Percentiles rank a stretch among this genome's conserved stretches.
Evolutionary conservation across 2,329 filamentous ascomycete genomes (phyloP).

Genomic region (Talaromyces amestolkiae): DNA sequence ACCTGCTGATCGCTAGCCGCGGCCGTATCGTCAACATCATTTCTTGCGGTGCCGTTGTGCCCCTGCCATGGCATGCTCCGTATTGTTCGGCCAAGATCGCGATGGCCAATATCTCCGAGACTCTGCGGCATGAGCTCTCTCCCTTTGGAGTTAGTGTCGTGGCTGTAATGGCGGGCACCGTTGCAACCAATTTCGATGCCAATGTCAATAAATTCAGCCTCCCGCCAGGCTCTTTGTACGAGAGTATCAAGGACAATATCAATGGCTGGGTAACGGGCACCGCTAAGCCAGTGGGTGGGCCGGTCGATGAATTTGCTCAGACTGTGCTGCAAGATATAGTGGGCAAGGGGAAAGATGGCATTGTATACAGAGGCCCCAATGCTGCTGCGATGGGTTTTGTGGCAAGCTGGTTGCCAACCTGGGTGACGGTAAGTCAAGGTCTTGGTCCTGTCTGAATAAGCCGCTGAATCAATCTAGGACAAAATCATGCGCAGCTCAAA

Average conservation of each 20-base stretch:
- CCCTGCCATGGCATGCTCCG: slow-evolving; percentile 27
- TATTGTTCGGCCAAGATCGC: slow-evolving; percentile 14
- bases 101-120: slow-evolving; percentile 9
- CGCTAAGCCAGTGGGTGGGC: slow-evolving; percentile 16
- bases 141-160: slow-evolving; percentile 15
- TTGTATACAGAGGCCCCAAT: slow-evolving; percentile 18
- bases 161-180: slow-evolving; percentile 1
- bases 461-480: neutral
- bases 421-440: slow-evolving; percentile 19
- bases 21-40: slow-evolving; percentile 15
- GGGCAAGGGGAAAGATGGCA: slow-evolving; percentile 9
- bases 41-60: slow-evolving; percentile 27
- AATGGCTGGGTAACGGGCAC: slow-evolving; percentile 18
- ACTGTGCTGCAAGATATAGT: slow-evolving; percentile 19
- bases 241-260: slow-evolving; percentile 18
- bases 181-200: slow-evolving; percentile 7
- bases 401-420: slow-evolving; percentile 16
- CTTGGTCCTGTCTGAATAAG: neutral
- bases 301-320: slow-evolving; percentile 17
- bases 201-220: slow-evolving; percentile 7
- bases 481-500: neutral
- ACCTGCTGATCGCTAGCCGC: slow-evolving; percentile 5
- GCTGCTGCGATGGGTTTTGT: slow-evolving; percentile 13
- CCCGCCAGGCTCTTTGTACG: slow-evolving; percentile 9
- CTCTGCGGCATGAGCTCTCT: slow-evolving; percentile 8